Conservation (phyloP, 441 rosid genomes). For the Croton setiger region DNA sequence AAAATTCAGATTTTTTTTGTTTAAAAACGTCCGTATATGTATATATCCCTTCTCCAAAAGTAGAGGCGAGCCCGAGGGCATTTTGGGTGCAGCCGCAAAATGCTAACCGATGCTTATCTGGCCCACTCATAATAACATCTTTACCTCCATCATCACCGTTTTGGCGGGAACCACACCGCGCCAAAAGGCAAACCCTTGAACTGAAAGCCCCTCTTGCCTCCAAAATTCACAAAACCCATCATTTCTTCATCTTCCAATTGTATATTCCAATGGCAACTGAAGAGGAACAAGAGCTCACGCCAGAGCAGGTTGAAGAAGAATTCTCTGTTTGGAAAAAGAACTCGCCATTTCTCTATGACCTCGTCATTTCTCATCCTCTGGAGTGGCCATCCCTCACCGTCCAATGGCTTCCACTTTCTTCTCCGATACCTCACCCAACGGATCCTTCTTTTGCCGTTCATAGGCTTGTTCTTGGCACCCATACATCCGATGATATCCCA, state of each 20-base stretch:
- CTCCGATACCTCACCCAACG: conserved; percentile 42
- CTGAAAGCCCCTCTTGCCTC: not conserved
- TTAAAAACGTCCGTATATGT: too few species aligned
- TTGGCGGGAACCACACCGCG: conserved; percentile 37
- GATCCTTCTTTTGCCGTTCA: conserved; percentile 57
- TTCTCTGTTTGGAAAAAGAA: conserved; percentile 88
- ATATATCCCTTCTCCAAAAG: too few species aligned
- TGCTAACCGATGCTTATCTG: not conserved
- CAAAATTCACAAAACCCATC: not conserved
- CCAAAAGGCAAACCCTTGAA: not conserved
- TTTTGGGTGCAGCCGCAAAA: too few species aligned
- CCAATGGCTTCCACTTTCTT: conserved; percentile 70
- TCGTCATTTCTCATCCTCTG: conserved; percentile 72
- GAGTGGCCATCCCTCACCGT: conserved; percentile 87
- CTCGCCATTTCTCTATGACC: conserved; percentile 82
- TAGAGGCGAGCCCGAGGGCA: too few species aligned
- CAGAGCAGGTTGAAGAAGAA: conserved; percentile 63
- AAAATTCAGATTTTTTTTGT: too few species aligned
- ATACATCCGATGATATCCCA: conserved; percentile 64
- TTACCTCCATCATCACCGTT: not conserved
- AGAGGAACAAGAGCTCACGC: conserved; percentile 29
- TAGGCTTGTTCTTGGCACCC: conserved; percentile 76
- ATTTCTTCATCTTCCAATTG: too few species aligned
- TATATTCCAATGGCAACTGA: conserved; percentile 29
- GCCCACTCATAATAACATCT: not conserved